Percentiles rank a stretch among this genome's conserved stretches.
Evolutionary conservation across 768 basidiomycete species (phyloP).

Genomic region (Suillus clintonianus): DNA sequence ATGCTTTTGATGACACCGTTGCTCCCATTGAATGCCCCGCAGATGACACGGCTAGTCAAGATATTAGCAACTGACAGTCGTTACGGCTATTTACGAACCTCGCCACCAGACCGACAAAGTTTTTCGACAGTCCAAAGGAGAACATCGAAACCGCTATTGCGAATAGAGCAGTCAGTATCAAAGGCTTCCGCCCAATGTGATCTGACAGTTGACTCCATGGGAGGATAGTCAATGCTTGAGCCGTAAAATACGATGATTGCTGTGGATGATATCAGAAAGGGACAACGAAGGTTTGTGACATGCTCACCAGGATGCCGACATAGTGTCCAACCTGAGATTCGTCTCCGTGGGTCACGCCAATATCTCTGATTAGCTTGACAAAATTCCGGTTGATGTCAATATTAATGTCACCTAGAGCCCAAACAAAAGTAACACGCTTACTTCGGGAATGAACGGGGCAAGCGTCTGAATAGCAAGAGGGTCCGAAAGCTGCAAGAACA

Average conservation of each 20-base stretch:
- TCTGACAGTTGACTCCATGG: slow-evolving; percentile 52
- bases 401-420: no score
- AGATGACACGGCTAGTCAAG: slow-evolving; percentile 54
- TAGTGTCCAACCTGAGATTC: slow-evolving; percentile 49
- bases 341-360: slow-evolving; percentile 44
- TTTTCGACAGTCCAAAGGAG: slow-evolving; percentile 62
- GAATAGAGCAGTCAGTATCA: slow-evolving; percentile 42
- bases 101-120: slow-evolving; percentile 55
- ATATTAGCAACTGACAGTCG: slow-evolving; percentile 5
- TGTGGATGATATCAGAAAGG: slow-evolving; percentile 16
- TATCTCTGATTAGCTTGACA: slow-evolving; percentile 42
- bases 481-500: not conserved
- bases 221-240: slow-evolving; percentile 45
- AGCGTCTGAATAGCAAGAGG: not conserved
- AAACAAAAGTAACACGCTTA: not conserved
- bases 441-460: slow-evolving; percentile 51
- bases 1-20: slow-evolving; percentile 74
- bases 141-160: slow-evolving; percentile 53
- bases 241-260: slow-evolving; percentile 49
- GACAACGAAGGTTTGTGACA: not conserved
- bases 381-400: not conserved
- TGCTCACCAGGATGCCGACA: slow-evolving; percentile 47
- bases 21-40: slow-evolving; percentile 71
- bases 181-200: slow-evolving; percentile 49
- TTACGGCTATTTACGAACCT: slow-evolving; percentile 40